Percentiles rank a stretch among this genome's conserved stretches.
These are phyloP conservation scores for Leptodermis oblonga DNA, from an alignment of 257 asterid species.

Conservation along the genomic window DNA sequence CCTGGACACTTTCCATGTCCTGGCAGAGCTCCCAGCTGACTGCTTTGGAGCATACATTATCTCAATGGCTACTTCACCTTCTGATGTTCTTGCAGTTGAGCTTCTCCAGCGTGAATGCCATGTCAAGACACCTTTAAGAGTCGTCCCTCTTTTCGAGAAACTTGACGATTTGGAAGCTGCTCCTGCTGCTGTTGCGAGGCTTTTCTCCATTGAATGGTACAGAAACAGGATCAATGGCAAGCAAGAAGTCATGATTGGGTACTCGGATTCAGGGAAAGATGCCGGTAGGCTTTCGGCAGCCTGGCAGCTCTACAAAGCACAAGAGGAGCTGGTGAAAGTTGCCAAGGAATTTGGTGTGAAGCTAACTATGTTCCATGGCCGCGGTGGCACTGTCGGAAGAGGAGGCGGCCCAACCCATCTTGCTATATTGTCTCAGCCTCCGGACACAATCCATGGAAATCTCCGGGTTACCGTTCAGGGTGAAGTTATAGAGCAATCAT, in stretches of 20 bases:
- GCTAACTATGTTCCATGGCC: slow-evolving; percentile 56
- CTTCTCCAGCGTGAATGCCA: slow-evolving; percentile 52
- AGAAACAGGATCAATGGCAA: slow-evolving; percentile 41
- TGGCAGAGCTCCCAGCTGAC: slow-evolving; percentile 47
- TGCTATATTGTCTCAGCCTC: slow-evolving; percentile 59
- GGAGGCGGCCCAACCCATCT: slow-evolving; percentile 65
- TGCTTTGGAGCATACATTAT: slow-evolving; percentile 49
- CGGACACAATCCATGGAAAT: slow-evolving; percentile 49
- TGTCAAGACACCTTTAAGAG: slow-evolving; percentile 39
- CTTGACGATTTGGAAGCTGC: slow-evolving; percentile 45
- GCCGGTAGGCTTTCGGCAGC: slow-evolving; percentile 57
- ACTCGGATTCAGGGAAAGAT: slow-evolving; percentile 60
- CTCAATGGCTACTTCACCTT: slow-evolving; percentile 50
- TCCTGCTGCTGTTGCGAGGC: slow-evolving; percentile 53
- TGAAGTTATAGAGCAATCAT: slow-evolving; percentile 53
- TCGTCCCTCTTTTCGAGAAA: slow-evolving; percentile 55
- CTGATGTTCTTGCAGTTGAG: slow-evolving; percentile 52
- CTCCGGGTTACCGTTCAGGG: slow-evolving; percentile 56
- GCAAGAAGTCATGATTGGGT: slow-evolving; percentile 60
- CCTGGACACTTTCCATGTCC: slow-evolving; percentile 45
- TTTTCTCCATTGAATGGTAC: slow-evolving; percentile 54
- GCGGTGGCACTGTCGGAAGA: slow-evolving; percentile 59
- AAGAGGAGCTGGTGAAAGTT: slow-evolving; percentile 49
- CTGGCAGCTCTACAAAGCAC: slow-evolving; percentile 55
- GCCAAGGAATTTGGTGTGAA: slow-evolving; percentile 45